A percentile compares a stretch with the other conserved stretches of the same genome.
Conservation (phyloP, 805 yeast genomes). For the Priceomyces haplophilus region DNA sequence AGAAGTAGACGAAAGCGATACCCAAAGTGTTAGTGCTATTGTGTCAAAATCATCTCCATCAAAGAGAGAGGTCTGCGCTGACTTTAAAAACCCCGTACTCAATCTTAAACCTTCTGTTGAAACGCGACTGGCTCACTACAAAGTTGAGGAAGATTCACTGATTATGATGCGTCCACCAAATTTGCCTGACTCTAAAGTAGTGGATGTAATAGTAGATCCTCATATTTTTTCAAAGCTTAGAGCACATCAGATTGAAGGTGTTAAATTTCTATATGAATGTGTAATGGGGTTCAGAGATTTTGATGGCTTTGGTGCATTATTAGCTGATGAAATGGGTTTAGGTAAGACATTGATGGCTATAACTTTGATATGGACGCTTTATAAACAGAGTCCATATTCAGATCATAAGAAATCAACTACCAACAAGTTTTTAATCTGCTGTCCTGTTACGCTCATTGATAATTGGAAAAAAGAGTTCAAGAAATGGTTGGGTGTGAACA, state of each 20-base stretch:
- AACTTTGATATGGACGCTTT: constrained; percentile 75
- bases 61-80: too few relatives aligned
- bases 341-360: constrained; percentile 76
- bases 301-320: constrained; percentile 63
- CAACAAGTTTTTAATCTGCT: constrained; percentile 69
- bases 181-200: constrained; percentile 1
- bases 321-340: constrained; percentile 98
- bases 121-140: constrained; percentile 2
- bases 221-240: constrained; percentile 52
- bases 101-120: background rate
- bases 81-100: constrained; percentile 1
- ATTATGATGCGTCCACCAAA: constrained; percentile 10
- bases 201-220: constrained; percentile 62
- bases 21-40: too few relatives aligned
- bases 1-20: background rate
- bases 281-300: constrained; percentile 63
- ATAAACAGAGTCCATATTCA: constrained; percentile 57
- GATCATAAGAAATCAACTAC: constrained; percentile 32
- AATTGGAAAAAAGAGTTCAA: constrained; percentile 88
- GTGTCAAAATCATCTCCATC: too few relatives aligned
- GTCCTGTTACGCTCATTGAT: constrained; percentile 84
- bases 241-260: constrained; percentile 85
- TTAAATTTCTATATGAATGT: constrained; percentile 76
- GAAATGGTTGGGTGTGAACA: constrained; percentile 76
- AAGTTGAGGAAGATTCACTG: constrained; percentile 4